Conservation (phyloP, 768 basidiomycete genomes). For the Hypsizygus marmoreus region DNA sequence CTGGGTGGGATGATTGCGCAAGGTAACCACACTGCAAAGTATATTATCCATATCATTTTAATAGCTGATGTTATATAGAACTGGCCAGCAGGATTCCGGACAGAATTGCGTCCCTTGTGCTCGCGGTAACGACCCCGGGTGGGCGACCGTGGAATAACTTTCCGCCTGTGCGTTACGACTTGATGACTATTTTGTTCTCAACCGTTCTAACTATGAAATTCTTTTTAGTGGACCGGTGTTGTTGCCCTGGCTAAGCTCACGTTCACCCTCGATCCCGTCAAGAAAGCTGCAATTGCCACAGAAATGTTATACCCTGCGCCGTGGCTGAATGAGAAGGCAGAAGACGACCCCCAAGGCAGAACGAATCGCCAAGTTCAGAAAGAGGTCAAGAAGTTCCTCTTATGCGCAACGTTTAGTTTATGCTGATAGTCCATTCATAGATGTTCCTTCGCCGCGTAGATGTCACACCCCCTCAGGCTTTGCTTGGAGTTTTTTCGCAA, state of each 20-base stretch:
- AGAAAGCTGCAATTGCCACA: constrained; percentile 52
- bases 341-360: constrained; percentile 54
- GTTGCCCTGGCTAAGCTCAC: constrained; percentile 34
- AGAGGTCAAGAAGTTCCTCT: no score
- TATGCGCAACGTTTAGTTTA: no score
- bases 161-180: constrained; percentile 56
- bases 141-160: constrained; percentile 57
- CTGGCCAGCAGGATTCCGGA: constrained; percentile 66
- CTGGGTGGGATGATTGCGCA: constrained; percentile 87
- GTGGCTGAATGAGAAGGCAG: constrained; percentile 63
- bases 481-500: constrained; percentile 70
- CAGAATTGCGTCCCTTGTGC: constrained; percentile 64
- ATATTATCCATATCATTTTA: no score
- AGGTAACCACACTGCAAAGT: constrained; percentile 38
- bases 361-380: constrained; percentile 66
- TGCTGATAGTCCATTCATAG: constrained; percentile 32
- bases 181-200: no score
- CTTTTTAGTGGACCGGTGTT: constrained; percentile 41
- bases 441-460: constrained; percentile 43
- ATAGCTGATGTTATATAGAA: constrained; percentile 43
- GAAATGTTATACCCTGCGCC: constrained; percentile 58
- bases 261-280: constrained; percentile 46
- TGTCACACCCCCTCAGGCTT: constrained; percentile 57
- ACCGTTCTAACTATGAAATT: no score
- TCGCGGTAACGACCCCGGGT: constrained; percentile 73